Conservation (phyloP, 805 yeast species). For the Kodamaea fukazawae region DNA sequence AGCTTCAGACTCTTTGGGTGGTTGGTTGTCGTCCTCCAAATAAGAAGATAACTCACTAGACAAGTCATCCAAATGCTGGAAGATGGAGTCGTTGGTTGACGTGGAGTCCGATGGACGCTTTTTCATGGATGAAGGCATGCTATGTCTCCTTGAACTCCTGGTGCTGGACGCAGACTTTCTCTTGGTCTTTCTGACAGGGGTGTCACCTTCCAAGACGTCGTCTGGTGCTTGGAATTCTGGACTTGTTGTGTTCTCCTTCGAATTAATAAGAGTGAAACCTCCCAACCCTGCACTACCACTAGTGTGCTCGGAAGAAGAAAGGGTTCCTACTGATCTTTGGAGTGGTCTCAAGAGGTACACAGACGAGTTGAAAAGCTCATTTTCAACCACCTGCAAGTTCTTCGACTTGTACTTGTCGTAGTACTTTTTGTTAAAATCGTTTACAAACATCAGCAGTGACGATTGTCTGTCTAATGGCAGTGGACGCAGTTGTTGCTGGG, state of each 20-base stretch:
- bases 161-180: constrained; percentile 3
- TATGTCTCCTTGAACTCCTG: constrained; percentile 9
- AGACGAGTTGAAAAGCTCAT: constrained; percentile 14
- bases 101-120: constrained; percentile 17
- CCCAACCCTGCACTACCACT: neutral
- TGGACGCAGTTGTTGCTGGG: neutral
- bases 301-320: constrained; percentile 22
- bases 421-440: constrained; percentile 23
- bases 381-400: constrained; percentile 10
- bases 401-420: constrained; percentile 13
- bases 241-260: no score
- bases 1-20: neutral
- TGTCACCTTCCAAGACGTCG: neutral
- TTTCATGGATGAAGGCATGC: constrained; percentile 8
- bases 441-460: constrained; percentile 11
- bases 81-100: constrained; percentile 25
- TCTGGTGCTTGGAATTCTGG: no score
- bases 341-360: constrained; percentile 30
- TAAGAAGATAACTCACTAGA: constrained; percentile 24
- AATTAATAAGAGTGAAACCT: no score
- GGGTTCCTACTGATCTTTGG: constrained; percentile 30
- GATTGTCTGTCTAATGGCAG: neutral
- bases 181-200: neutral
- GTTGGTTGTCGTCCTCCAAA: constrained; percentile 3
- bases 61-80: constrained; percentile 28